A percentile compares a stretch with the other conserved stretches of the same genome.
These are phyloP conservation scores for Fusarium clavum DNA, from an alignment of 2,329 filamentous ascomycete genomes.

Conservation along the genomic window DNA sequence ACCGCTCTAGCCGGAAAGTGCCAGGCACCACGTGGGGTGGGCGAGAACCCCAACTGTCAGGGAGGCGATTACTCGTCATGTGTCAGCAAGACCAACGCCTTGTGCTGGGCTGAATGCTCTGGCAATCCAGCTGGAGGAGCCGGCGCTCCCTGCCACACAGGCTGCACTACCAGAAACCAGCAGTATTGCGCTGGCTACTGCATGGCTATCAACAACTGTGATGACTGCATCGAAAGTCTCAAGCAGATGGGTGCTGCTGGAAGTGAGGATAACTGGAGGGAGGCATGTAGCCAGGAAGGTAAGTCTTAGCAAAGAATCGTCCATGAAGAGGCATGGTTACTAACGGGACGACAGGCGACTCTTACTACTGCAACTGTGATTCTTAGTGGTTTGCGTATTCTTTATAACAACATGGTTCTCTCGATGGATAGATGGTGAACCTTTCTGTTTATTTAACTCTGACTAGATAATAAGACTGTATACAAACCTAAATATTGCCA, in stretches of 20 bases:
- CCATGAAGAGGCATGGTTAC: accelerated
- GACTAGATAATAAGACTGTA: too few species aligned
- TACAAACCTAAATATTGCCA: too few species aligned
- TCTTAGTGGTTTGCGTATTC: neutral
- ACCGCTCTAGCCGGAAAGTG: neutral
- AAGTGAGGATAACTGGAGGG: neutral
- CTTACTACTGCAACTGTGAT: neutral
- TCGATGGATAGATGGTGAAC: neutral
- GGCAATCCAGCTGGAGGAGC: neutral
- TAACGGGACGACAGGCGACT: neutral
- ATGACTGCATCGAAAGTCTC: neutral
- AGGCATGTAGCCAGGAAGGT: neutral
- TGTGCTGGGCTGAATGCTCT: neutral
- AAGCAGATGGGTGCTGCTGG: neutral
- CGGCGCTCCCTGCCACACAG: neutral
- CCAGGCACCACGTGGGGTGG: neutral
- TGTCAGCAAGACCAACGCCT: neutral
- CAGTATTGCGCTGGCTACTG: constrained; percentile 5
- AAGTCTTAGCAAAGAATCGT: accelerated
- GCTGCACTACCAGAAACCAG: constrained; percentile 1
- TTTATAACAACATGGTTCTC: too few species aligned
- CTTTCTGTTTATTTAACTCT: too few species aligned
- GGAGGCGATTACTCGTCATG: neutral
- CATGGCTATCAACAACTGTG: neutral
- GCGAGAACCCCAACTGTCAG: neutral